Conservation (phyloP, 371 early-diverging fungal genomes). For the Dinochytrium kinnereticum region DNA sequence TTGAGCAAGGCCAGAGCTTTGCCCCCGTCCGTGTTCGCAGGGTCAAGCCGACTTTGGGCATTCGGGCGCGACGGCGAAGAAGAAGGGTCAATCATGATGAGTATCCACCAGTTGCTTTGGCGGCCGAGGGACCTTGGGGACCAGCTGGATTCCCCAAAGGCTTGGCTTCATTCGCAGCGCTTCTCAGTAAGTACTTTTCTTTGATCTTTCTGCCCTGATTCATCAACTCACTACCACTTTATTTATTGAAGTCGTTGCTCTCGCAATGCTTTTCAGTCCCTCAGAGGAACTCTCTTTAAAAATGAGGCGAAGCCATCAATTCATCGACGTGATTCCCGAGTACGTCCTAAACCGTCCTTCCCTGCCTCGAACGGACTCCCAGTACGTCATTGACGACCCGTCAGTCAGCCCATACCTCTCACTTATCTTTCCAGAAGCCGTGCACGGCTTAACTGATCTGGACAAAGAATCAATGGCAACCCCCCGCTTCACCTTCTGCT, state of each 20-base stretch:
- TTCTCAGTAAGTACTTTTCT: not conserved
- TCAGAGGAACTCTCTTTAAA: not conserved
- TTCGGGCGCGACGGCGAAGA: not conserved
- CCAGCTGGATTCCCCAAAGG: constrained; percentile 8
- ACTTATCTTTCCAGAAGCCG: not conserved
- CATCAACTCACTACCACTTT: not conserved
- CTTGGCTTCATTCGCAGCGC: not conserved
- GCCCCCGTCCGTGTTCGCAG: constrained; percentile 2
- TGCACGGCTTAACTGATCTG: not conserved
- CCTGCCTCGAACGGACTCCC: constrained; percentile 13
- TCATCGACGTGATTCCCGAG: not conserved
- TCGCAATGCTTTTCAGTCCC: not conserved
- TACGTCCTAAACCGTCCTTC: not conserved
- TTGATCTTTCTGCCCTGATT: not conserved
- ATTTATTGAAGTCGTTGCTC: not conserved
- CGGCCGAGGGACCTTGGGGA: constrained; percentile 13
- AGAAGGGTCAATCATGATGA: not conserved
- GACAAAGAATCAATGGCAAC: not conserved
- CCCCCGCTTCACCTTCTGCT: constrained; percentile 9
- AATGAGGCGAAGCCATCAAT: not conserved
- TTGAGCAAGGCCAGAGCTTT: not conserved
- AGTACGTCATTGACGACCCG: constrained; percentile 16
- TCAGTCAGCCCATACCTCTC: constrained; percentile 7
- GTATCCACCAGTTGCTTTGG: not conserved
- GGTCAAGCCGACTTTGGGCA: not conserved